Conservation (phyloP, 2,329 filamentous ascomycete species). For the Ambrosiella cleistominuta region DNA sequence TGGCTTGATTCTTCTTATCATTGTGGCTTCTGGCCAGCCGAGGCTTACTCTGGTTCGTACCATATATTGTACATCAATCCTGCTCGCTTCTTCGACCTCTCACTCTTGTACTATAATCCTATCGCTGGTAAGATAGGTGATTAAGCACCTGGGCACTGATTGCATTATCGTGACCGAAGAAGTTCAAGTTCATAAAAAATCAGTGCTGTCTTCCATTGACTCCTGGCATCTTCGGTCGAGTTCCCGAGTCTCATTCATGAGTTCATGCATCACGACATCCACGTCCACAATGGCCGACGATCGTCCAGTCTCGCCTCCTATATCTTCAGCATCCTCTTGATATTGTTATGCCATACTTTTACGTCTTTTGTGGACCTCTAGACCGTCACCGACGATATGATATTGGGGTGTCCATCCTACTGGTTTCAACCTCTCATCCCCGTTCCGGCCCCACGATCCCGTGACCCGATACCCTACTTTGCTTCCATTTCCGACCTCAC, state of each 20-base stretch:
- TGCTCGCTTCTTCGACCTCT: background rate
- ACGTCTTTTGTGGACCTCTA: no score
- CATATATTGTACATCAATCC: background rate
- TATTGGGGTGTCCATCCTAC: background rate
- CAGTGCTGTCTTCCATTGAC: background rate
- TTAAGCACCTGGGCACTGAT: background rate
- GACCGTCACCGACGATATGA: background rate
- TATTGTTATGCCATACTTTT: no score
- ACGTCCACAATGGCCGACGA: no score
- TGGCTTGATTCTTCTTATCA: background rate
- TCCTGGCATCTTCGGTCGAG: no score
- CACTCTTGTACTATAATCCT: background rate
- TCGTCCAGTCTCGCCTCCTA: no score
- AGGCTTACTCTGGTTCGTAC: background rate
- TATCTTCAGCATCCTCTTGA: no score
- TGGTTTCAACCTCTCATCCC: background rate
- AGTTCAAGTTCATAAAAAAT: background rate
- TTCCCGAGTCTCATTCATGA: no score
- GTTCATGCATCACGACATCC: no score
- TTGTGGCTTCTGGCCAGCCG: background rate
- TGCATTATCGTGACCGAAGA: background rate
- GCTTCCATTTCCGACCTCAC: background rate
- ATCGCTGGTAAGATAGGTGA: background rate
- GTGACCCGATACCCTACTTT: background rate
- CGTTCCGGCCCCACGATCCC: background rate